Base-by-base conservation (phyloP, 306 rosid species). In the Sicyos edulis region DNA sequence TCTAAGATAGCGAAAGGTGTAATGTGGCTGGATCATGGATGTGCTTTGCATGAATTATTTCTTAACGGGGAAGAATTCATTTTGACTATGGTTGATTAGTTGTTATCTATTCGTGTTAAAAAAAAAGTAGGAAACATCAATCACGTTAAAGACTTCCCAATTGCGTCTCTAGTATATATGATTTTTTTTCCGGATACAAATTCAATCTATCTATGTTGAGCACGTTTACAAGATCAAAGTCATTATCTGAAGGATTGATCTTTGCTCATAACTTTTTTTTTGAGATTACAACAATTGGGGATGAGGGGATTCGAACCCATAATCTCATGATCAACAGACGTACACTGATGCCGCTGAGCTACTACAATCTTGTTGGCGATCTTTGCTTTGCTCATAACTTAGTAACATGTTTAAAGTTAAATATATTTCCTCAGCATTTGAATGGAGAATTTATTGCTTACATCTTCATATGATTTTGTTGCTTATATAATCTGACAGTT, bases 401-500 rank as follows among this genome's bases (percentile, higher is more conserved):
- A 45, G n/a, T 8, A 47, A 20, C 56, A 67, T 65, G 71, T 20
- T 42, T 4, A 26, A 51, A 16, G 8, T 29, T 49, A 47, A 7
- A 3, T 51, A n/a, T 69, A 69, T 69, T 49, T 13, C 51, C 56
- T 49, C 34, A 14, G 17, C 57, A 21, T 49, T 49, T 34, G 71
- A 67, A 67, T 45, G 55, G 40, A 45, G 20, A 66, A 67, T 22
- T 45, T 67, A 21, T 67, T 67, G 55, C 72, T 67, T 45, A 65
- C 9, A n/a, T 8, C 53, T 32, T 32, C 68, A 65, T 29, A 42
- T 49, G 34, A 76, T 63, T 69, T 26, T 49, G 12, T 54, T 32
- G 6, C 73, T 67, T 72, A 60, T 5, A 57, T 58, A 37, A 17
- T 52, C 40, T 40, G 50, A 57, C 76, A 67, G 61, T 74, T 64